Percentiles rank a stretch among this genome's conserved stretches.
phyloP scores from a whole-genome alignment of 2,329 filamentous ascomycete genomes.

The Penicillium italicum region DNA sequence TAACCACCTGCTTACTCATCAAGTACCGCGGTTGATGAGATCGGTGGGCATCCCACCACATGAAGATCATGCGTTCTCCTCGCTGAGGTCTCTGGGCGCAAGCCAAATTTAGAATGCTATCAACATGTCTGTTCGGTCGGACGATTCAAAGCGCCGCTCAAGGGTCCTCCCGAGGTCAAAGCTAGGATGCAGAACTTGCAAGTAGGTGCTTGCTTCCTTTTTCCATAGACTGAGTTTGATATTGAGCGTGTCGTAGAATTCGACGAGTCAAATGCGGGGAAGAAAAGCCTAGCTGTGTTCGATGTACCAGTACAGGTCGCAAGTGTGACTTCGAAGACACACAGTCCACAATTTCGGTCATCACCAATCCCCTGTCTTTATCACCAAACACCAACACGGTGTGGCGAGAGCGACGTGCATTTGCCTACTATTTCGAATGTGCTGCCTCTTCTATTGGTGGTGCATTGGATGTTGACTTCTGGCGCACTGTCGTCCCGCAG shows the following conservation, averaged over 20 bases:
- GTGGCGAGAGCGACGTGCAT: conserved; percentile 37
- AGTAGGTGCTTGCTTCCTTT: conserved; percentile 18
- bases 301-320: conserved; percentile 31
- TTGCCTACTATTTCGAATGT: conserved; percentile 38
- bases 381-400: conserved; percentile 26
- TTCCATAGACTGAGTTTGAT: not conserved
- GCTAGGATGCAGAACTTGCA: conserved; percentile 34
- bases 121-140: not conserved
- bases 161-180: conserved; percentile 19
- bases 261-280: conserved; percentile 37
- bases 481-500: conserved; percentile 35
- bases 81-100: not conserved
- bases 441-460: conserved; percentile 33
- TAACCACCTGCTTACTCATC: not conserved
- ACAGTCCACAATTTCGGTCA: not conserved
- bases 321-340: conserved; percentile 32
- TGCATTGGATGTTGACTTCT: conserved; percentile 35
- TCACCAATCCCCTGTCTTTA: conserved; percentile 14
- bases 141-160: not conserved
- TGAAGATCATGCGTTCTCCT: not conserved
- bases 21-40: not conserved
- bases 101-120: not conserved
- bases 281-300: conserved; percentile 31
- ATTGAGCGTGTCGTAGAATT: conserved; percentile 21
- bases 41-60: not conserved